Evolutionary conservation across 192 early-diverging fungal genomes (phyloP).

Genomic region (Spizellomyces punctatus): DNA sequence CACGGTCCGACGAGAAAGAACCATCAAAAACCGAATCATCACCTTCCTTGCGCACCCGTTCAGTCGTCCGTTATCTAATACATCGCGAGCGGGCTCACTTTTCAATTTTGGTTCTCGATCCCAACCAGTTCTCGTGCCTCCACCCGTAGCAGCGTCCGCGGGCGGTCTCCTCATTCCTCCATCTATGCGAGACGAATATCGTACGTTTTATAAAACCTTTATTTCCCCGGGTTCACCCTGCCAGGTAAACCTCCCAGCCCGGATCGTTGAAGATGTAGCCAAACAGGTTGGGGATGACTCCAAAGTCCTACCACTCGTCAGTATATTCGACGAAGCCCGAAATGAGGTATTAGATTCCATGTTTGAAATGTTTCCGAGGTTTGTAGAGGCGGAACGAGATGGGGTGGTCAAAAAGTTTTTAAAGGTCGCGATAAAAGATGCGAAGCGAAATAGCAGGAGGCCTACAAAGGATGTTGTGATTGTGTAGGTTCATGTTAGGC

Average conservation of each 20-base stretch:
- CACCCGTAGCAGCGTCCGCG: conserved; percentile 13
- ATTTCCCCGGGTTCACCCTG: conserved; percentile 21
- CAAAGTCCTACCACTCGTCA: conserved; percentile 22
- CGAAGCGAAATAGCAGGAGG: no score
- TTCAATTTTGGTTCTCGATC: conserved; percentile 22
- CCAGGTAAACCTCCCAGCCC: conserved; percentile 22
- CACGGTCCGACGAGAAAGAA: neutral
- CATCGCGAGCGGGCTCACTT: neutral
- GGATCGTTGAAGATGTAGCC: conserved; percentile 27
- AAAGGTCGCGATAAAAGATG: neutral
- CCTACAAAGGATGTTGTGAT: no score
- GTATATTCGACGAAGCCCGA: conserved; percentile 35
- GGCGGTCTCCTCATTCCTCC: conserved; percentile 25
- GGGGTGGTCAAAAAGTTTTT: conserved; percentile 23
- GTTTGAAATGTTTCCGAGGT: conserved; percentile 30
- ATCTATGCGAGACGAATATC: conserved; percentile 19
- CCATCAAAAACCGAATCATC: neutral
- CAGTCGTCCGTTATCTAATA: neutral
- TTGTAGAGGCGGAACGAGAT: conserved; percentile 25
- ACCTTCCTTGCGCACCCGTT: neutral
- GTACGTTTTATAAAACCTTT: conserved; percentile 28
- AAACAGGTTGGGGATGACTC: conserved; percentile 21
- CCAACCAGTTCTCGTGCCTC: conserved; percentile 10
- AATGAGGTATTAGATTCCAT: conserved; percentile 29
- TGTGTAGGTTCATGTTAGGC: no score